Percentiles rank a stretch among this genome's conserved stretches.
Evolutionary conservation across 2,329 filamentous ascomycete genomes (phyloP).

Genomic region (Cytospora piceae): DNA sequence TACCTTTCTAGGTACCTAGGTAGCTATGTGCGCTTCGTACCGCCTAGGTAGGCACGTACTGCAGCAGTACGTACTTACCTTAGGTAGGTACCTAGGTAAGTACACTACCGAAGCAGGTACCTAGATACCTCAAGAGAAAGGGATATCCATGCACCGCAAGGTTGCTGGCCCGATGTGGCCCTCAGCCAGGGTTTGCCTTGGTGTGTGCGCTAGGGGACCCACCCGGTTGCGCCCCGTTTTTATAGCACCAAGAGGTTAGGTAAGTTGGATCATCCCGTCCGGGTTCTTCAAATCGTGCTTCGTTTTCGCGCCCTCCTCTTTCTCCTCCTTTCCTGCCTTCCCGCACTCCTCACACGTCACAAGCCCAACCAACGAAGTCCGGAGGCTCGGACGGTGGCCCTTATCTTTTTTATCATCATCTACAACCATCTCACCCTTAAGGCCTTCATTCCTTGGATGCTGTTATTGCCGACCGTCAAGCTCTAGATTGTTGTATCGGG

Average conservation of each 20-base stretch:
- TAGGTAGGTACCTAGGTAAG: neutral
- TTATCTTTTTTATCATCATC: neutral
- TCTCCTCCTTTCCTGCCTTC: conserved; percentile 8
- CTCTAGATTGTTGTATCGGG: neutral
- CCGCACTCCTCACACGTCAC: conserved; percentile 6
- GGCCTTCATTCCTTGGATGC: neutral
- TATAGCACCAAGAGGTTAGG: conserved; percentile 23
- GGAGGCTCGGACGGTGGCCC: neutral
- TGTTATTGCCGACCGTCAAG: conserved; percentile 9
- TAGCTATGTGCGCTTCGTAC: neutral
- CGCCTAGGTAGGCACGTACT: neutral
- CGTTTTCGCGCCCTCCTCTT: conserved; percentile 5
- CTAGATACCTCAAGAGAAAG: conserved; percentile 1
- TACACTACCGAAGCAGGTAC: neutral
- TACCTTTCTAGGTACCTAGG: neutral
- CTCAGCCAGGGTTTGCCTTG: conserved; percentile 20
- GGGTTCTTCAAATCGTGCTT: conserved; percentile 8
- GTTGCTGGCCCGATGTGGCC: conserved; percentile 25
- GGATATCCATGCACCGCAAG: conserved; percentile 9
- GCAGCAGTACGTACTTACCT: neutral
- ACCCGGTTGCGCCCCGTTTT: conserved; percentile 20
- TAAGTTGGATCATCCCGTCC: conserved; percentile 14
- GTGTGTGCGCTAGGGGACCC: conserved; percentile 12
- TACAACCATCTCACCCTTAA: neutral
- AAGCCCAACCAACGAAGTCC: neutral